A percentile compares a stretch with the other conserved stretches of the same genome.
Conservation (phyloP, 805 yeast species). For the Candida tallmaniae region DNA sequence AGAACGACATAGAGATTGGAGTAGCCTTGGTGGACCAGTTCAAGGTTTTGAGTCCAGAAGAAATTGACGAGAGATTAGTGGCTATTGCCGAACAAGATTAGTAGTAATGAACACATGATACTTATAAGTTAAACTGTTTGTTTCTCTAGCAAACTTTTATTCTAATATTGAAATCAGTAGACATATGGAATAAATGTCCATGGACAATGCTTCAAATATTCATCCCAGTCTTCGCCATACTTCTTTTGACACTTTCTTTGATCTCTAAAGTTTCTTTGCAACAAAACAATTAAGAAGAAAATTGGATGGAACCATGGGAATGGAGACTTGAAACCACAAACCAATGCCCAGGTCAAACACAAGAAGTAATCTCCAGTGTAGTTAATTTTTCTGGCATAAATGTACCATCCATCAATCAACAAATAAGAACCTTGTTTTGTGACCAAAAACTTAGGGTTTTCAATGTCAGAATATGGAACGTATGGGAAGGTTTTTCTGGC, state of each 20-base stretch:
- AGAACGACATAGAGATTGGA: slow-evolving; percentile 90
- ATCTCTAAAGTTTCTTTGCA: slow-evolving; percentile 89
- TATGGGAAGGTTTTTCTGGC: slow-evolving; percentile 90
- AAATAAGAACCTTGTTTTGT: slow-evolving; percentile 82
- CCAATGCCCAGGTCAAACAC: slow-evolving; percentile 85
- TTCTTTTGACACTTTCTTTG: slow-evolving; percentile 76
- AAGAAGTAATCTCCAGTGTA: slow-evolving; percentile 93
- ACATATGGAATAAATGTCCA: slow-evolving; percentile 88
- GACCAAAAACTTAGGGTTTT: slow-evolving; percentile 78
- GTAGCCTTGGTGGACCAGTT: slow-evolving; percentile 75
- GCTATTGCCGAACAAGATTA: slow-evolving; percentile 96
- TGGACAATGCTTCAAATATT: slow-evolving; percentile 82
- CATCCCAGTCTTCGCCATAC: slow-evolving; percentile 93
- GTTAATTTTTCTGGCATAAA: slow-evolving; percentile 87
- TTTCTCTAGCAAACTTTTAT: too few relatives aligned
- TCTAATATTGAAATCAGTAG: too few relatives aligned
- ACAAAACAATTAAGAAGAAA: slow-evolving; percentile 81
- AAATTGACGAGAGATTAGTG: slow-evolving; percentile 90
- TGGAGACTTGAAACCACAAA: slow-evolving; percentile 82
- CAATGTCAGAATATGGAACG: slow-evolving; percentile 77
- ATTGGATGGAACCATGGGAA: slow-evolving; percentile 96
- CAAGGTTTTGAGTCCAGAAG: slow-evolving; percentile 70
- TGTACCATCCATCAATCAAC: slow-evolving; percentile 92
- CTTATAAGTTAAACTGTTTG: too few relatives aligned
- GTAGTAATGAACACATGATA: neutral